Base-by-base conservation (phyloP, 805 yeast species). In the Candida boidinii region DNA sequence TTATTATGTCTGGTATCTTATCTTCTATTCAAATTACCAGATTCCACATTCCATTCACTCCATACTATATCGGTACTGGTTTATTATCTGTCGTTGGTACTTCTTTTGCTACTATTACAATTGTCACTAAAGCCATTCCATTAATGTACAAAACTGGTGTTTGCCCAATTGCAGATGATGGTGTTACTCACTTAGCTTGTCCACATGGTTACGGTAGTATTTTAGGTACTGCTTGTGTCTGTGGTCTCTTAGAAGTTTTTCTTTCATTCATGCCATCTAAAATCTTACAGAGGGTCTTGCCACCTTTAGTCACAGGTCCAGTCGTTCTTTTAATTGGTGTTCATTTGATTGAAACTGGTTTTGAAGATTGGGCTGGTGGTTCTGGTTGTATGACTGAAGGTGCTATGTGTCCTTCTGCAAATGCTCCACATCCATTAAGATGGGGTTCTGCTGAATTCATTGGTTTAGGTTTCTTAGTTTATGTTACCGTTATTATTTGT, bases 301-400 rank as follows among this genome's bases (percentile, higher is more conserved):
- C 96, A 14, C 88, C 94, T 23, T 61, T 85, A 33, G 96, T 88
- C 39, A 87, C 95, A 19, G 96, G 96, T 37, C 95, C 95, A 8
- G 95, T 87, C 29, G 95, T 87, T 20, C 58, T 87, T 35, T 66
- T 87, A 22, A 86, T 87, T 49, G 96, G 96, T 45, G 66, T 78
- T 28, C 61, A 67, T 18, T 68, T 87, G 45, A 67, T 86, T 38
- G 64, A 65, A 43, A 56, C 85, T 22, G 96, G 94, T 17, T 79
- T 87, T 56, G 56, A 73, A 49, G 85, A 87, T 57, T 85, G 94
- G 82, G 77, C 75, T 26, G 96, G 96, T 44, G 96, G 96, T 32
- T 66, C 85, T 11, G 79, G 76, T 18, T 73, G 79, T 58, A 41
- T 51, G 35, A n/a, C n/a, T n/a, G n/a, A n/a, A n/a, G 49, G 23